Percentiles rank a stretch among this genome's conserved stretches.
Conservation (phyloP, 805 yeast genomes). For the Lipomyces sp. region DNA sequence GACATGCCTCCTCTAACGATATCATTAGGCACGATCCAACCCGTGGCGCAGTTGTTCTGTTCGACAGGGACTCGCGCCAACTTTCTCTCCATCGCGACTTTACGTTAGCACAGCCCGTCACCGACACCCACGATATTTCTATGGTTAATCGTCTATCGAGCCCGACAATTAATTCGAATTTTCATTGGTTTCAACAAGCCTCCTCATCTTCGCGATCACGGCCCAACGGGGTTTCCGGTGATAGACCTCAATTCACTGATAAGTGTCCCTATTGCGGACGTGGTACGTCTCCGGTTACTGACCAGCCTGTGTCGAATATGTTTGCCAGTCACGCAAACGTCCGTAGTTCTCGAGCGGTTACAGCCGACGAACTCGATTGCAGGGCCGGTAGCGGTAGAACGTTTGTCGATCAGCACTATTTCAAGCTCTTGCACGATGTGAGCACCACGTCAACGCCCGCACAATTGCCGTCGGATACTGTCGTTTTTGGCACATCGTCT, state of each 20-base stretch:
- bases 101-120: neutral
- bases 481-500: conserved; percentile 6
- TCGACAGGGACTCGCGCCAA: conserved; percentile 30
- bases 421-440: conserved; percentile 26
- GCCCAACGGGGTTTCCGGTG: neutral
- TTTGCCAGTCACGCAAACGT: neutral
- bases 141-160: neutral
- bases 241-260: neutral
- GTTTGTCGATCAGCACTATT: conserved; percentile 31
- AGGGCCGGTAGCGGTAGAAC: conserved; percentile 15
- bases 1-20: neutral
- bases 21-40: conserved; percentile 30
- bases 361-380: conserved; percentile 2
- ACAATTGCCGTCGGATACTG: conserved; percentile 5
- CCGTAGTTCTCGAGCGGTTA: neutral
- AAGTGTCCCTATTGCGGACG: conserved; percentile 22
- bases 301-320: neutral
- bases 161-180: neutral
- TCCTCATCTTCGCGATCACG: neutral
- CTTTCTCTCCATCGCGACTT: conserved; percentile 31
- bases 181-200: neutral
- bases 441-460: neutral
- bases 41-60: conserved; percentile 30
- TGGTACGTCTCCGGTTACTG: conserved; percentile 6
- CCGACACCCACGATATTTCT: conserved; percentile 4